These are phyloP conservation scores for Spergularia marina DNA, from an alignment of 148 eudicot species.

Conservation along the genomic window DNA sequence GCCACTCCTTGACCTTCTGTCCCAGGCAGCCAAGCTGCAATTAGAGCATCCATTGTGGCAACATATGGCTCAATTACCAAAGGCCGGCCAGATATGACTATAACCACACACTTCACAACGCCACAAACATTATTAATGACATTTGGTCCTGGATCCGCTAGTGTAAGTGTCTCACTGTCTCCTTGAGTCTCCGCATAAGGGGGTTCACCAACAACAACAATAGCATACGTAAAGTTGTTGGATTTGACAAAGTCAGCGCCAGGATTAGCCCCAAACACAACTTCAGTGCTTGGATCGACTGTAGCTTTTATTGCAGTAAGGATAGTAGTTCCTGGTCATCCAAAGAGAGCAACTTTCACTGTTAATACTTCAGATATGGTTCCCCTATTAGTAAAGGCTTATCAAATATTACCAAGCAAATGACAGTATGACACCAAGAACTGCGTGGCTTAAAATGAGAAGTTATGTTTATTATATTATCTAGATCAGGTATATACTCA, in stretches of 20 bases:
- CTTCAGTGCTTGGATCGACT: conserved; percentile 55
- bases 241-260: conserved; percentile 43
- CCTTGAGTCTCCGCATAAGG: conserved; percentile 75
- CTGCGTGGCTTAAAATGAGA: background rate
- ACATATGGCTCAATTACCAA: conserved; percentile 71
- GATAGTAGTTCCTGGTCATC: conserved; percentile 61
- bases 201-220: conserved; percentile 73
- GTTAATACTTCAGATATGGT: background rate
- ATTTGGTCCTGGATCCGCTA: conserved; percentile 67
- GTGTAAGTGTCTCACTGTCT: conserved; percentile 56
- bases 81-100: conserved; percentile 75
- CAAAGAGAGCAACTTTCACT: conserved; percentile 1
- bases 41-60: conserved; percentile 53
- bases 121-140: conserved; percentile 63
- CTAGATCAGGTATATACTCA: background rate
- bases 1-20: conserved; percentile 73
- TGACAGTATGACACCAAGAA: background rate
- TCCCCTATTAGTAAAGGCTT: background rate
- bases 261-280: conserved; percentile 53
- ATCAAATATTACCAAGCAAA: background rate
- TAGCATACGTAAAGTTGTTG: conserved; percentile 53
- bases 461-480: background rate
- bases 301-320: conserved; percentile 56
- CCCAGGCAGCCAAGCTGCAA: conserved; percentile 89
- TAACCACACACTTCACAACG: conserved; percentile 56